Evolutionary conservation across 306 rosid genomes (phyloP).

Genomic region (Cucumis melo): DNA sequence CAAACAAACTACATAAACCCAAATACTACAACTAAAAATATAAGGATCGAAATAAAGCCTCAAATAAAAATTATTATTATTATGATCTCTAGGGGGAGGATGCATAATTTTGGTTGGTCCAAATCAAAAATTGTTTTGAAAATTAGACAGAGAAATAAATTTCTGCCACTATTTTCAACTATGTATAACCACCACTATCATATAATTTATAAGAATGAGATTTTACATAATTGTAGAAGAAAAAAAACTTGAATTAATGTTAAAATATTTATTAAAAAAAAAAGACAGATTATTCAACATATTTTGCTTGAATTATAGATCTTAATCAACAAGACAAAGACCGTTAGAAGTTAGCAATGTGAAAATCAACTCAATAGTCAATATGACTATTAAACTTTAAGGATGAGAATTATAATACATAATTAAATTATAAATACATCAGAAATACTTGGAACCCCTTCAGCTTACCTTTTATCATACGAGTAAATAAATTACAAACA

Average conservation of each 20-base stretch:
- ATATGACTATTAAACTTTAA: not conserved
- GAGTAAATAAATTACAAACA: not conserved
- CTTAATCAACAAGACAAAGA: not conserved
- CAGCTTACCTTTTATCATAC: slow-evolving; percentile 3
- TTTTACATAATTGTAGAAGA: not conserved
- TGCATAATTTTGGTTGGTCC: not conserved
- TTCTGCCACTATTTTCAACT: not conserved
- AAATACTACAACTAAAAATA: no score
- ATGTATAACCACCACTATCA: not conserved
- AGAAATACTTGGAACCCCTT: not conserved
- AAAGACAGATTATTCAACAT: not conserved
- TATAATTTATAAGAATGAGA: not conserved
- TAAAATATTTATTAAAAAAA: not conserved
- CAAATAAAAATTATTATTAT: no score
- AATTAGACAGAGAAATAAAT: not conserved
- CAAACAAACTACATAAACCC: no score
- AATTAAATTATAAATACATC: not conserved
- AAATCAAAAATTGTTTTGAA: not conserved
- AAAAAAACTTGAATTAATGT: not conserved
- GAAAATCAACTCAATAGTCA: not conserved
- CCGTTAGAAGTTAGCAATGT: not conserved
- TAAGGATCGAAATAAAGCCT: no score
- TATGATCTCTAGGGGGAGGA: no score
- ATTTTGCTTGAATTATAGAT: not conserved
- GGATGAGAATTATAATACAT: slow-evolving; percentile 1